Percentiles rank a stretch among this genome's conserved stretches.
These are phyloP conservation scores for Picochlorum sp. DNA, from an alignment of 139 green algal species.

Conservation along the genomic window DNA sequence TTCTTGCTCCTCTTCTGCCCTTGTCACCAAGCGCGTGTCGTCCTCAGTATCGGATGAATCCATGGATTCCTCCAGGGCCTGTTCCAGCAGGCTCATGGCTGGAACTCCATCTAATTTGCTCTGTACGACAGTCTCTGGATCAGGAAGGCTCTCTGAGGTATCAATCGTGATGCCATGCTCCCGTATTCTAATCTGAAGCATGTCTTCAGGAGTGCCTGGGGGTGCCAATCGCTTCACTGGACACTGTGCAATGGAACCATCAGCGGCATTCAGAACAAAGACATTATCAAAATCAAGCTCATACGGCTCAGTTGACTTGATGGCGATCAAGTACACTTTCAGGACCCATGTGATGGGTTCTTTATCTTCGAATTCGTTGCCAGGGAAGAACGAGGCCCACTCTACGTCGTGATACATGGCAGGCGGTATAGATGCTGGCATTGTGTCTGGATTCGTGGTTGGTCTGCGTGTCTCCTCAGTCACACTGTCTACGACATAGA, in stretches of 20 bases:
- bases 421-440: slow-evolving; percentile 1
- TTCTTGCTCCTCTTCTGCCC: background rate
- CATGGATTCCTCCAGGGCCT: background rate
- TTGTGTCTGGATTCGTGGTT: background rate
- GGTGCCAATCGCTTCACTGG: slow-evolving; percentile 19
- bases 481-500: too few species aligned
- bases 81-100: slow-evolving; percentile 9
- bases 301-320: slow-evolving; percentile 5
- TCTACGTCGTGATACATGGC: background rate
- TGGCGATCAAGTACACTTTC: slow-evolving; percentile 12
- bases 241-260: slow-evolving; percentile 1
- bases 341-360: background rate
- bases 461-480: background rate
- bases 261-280: slow-evolving; percentile 20
- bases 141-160: slow-evolving; percentile 5
- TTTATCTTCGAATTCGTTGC: slow-evolving; percentile 6
- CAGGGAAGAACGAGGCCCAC: background rate
- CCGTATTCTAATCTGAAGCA: slow-evolving; percentile 21
- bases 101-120: background rate
- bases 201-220: slow-evolving; percentile 5
- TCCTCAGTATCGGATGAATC: background rate
- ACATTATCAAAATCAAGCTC: slow-evolving; percentile 5
- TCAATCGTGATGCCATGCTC: slow-evolving; percentile 16
- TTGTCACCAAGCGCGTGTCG: background rate
- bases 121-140: slow-evolving; percentile 14